Conservation (phyloP, 208 protist genomes). For the Leishmania major region DNA sequence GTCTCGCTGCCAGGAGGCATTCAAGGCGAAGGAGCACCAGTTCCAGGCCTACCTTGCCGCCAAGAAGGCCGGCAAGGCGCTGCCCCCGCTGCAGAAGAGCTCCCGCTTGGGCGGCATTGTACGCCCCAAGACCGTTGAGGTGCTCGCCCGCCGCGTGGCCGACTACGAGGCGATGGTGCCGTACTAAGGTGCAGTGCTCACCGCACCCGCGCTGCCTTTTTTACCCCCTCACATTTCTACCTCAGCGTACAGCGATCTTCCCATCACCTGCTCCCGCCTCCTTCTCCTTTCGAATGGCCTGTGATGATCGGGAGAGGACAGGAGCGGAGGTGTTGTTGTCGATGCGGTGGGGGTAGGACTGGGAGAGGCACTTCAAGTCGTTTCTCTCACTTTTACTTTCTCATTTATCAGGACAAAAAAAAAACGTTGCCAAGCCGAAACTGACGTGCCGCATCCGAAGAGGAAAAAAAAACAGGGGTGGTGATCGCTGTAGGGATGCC, state of each 20-base stretch:
- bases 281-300: neutral
- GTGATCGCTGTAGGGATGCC: neutral
- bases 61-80: constrained; percentile 86
- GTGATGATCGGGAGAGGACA: neutral
- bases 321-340: neutral
- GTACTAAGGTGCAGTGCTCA: constrained; percentile 42
- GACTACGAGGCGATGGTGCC: constrained; percentile 91
- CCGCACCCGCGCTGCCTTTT: neutral
- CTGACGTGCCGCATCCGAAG: neutral
- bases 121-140: constrained; percentile 73
- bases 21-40: constrained; percentile 85
- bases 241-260: neutral
- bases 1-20: constrained; percentile 92
- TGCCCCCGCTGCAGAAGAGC: constrained; percentile 74
- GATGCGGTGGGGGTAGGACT: neutral
- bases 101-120: constrained; percentile 76
- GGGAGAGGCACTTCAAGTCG: neutral
- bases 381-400: neutral
- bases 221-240: neutral
- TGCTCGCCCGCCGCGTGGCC: constrained; percentile 70
- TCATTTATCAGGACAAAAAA: neutral
- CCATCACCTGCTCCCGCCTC: neutral
- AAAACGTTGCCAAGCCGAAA: neutral
- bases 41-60: constrained; percentile 70
- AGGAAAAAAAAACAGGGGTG: neutral